Base-by-base conservation (phyloP, 768 basidiomycete genomes). In the Cystofilobasidium macerans region DNA sequence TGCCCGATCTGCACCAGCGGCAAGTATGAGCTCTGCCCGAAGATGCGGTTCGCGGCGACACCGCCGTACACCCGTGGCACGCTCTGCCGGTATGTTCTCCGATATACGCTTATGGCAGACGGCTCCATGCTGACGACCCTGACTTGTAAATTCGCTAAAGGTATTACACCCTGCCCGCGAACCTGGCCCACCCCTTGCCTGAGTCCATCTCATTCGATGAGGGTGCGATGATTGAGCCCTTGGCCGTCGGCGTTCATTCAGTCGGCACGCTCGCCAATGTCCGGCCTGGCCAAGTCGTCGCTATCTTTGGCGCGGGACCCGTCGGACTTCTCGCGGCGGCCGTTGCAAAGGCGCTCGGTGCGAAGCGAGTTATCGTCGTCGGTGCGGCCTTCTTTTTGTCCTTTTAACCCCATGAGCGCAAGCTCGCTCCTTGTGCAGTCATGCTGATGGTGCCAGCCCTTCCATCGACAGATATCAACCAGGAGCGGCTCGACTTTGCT, bases 171-270 rank as follows among this genome's bases (percentile, higher is more conserved):
- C 83, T 98, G 16, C 91, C 91, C 2, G 82, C 86, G 22, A 80
- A 84, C 72, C 83, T 97, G 56, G 83, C 86, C 24, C 82, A 68
- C 48, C 32, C 36, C 26, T 47, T 68, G 35, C 67, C 67, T 1
- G 67, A 62, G 24, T 59, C 61, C 9, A 47, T 65, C 51, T 62
- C 61, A 13, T 43, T 94, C 18, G 93, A 94, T 76, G 92, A 98
- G 74, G 94, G 93, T 36, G 92, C 94, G 8, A 87, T 97, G 88
- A 91, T 95, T 79, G 94, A 97, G 75, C 94, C 94, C 6, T 82
- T 97, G 45, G 85, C 93, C 28, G 94, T 97, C 30, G 94, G 84
- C 4, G 82, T 95, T 14, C 93, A 97, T 75, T 86, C 90, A 0
- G 86, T 95, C 35, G 81, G 83, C 61, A 88, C 82, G 70, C 79